A percentile compares a stretch with the other conserved stretches of the same genome.
These are phyloP conservation scores for Citrus australasica DNA, from an alignment of 345 rosid genomes.

Conservation along the genomic window DNA sequence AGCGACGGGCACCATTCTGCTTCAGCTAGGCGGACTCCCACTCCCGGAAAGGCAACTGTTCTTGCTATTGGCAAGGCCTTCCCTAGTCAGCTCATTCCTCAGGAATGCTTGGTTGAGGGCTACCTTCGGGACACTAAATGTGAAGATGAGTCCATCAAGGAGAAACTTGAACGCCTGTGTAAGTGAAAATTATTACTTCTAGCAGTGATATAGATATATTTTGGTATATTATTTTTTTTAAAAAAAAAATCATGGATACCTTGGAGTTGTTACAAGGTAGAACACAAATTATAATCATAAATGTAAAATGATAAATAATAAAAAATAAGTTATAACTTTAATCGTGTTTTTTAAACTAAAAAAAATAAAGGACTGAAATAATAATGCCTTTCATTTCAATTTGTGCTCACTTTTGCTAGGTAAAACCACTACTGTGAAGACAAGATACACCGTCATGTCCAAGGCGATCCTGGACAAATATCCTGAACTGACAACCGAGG, in stretches of 20 bases:
- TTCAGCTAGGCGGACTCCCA: slow-evolving; percentile 40
- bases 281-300: too few relatives aligned
- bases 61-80: slow-evolving; percentile 96
- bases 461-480: slow-evolving; percentile 73
- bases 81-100: slow-evolving; percentile 74
- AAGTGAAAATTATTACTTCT: slow-evolving; percentile 24
- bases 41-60: slow-evolving; percentile 75
- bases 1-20: slow-evolving; percentile 17
- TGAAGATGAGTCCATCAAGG: slow-evolving; percentile 62
- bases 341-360: background rate
- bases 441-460: slow-evolving; percentile 85
- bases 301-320: too few relatives aligned
- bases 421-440: slow-evolving; percentile 92
- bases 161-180: slow-evolving; percentile 87
- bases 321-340: too few relatives aligned
- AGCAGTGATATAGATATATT: background rate
- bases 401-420: slow-evolving; percentile 41
- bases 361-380: too few relatives aligned
- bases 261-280: fast-evolving
- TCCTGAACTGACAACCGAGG: slow-evolving; percentile 84
- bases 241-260: fast-evolving
- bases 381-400: too few relatives aligned
- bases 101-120: slow-evolving; percentile 87
- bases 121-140: slow-evolving; percentile 83
- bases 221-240: background rate